phyloP scores from a whole-genome alignment of 129 eudicot species.

The Flaveria sonorensis region DNA sequence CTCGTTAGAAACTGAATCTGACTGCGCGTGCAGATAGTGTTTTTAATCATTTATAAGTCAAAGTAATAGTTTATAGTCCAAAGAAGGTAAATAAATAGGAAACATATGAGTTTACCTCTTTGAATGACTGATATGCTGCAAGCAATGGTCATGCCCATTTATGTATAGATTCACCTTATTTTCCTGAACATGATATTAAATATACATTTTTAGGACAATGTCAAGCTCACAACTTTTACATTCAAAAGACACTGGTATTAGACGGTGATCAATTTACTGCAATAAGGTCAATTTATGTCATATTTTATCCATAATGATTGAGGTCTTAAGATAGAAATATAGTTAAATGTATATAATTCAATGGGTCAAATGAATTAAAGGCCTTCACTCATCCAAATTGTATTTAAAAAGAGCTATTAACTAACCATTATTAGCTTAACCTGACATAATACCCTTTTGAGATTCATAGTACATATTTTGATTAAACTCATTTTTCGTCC shows the following conservation, averaged over 20 bases:
- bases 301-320: no score
- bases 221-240: no score
- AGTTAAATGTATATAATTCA: no score
- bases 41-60: background rate
- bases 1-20: conserved; percentile 68
- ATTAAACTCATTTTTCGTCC: no score
- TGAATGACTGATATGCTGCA: conserved; percentile 55
- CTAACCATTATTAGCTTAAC: no score
- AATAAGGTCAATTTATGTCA: background rate
- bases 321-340: background rate
- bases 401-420: no score
- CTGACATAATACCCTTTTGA: no score
- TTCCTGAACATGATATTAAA: conserved; percentile 35
- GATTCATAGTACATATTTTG: no score
- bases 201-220: no score
- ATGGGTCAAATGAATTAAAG: no score
- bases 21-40: conserved; percentile 21
- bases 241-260: no score
- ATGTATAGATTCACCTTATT: conserved; percentile 73
- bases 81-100: background rate
- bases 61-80: background rate
- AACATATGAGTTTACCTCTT: conserved; percentile 46
- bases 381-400: no score
- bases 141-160: conserved; percentile 89
- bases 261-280: background rate